Base-by-base conservation (phyloP, 2,329 filamentous ascomycete genomes). In the Talaromyces sp. region DNA sequence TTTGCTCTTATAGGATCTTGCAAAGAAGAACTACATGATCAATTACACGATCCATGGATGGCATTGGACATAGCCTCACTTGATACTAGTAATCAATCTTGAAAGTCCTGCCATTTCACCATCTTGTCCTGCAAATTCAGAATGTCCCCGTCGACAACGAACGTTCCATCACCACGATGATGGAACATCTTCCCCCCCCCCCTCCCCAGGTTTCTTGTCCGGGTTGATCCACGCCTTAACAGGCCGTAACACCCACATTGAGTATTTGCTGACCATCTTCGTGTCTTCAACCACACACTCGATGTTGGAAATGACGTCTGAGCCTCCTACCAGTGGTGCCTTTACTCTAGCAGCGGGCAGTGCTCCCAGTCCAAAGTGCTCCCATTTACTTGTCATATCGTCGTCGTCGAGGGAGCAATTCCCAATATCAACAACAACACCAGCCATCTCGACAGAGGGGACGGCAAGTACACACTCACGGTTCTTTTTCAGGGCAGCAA, bases 281-380 rank as follows among this genome's bases (percentile, higher is more conserved):
- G 62, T 64, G 58, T 73, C 70, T 56, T 72, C 66, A 31, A 73
- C 69, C 17, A 70, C 68, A 59, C 70, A 73, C 63, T 73, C 70
- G 39, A 73, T 65, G 53, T 73, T 73, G 13, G 69, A 66, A 53
- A 72, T 68, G 31, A 71, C 58, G 48, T 69, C 40, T 19, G 51
- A 33, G 1, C 69, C 69, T 40, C 69, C 70, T 3, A 73, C 69
- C 19, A 73, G 64, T 39, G 70, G 70, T 13, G 70, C 66, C 60
- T 65, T 62, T 39, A 73, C 69, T 19, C 58, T 63, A 10, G 28
- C 60, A 13, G 67, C 70, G 3, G 69, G 66, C 11, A 70, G 59
- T 11, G 69, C 66, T 35, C 66, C 60, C 15, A 73, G 56, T 5
- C 63, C 66, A 56, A 73, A 73, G 17, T 62, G 61, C 11, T 62